Percentiles rank a stretch among this genome's conserved stretches.
Evolutionary conservation across 164 flowering plant genomes (phyloP).

Genomic region (Chimonanthus salicifolius): DNA sequence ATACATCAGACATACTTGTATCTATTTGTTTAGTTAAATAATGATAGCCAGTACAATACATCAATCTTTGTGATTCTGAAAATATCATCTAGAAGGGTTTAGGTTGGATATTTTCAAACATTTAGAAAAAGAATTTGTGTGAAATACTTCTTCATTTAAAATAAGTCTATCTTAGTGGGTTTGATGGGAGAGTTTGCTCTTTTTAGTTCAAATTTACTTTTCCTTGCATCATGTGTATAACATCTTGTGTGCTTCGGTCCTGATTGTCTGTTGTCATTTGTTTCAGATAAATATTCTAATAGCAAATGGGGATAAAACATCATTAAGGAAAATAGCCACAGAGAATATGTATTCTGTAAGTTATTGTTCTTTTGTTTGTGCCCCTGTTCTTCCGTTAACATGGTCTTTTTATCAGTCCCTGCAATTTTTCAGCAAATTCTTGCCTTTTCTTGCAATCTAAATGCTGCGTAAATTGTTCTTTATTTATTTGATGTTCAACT

Average conservation of each 20-base stretch:
- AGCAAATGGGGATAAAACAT: slow-evolving; percentile 69
- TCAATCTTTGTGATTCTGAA: not conserved
- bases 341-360: slow-evolving; percentile 93
- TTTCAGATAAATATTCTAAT: slow-evolving; percentile 69
- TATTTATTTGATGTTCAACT: not conserved
- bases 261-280: not conserved
- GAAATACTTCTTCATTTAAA: not conserved
- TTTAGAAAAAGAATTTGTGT: no score
- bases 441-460: not conserved
- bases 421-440: not conserved
- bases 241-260: not conserved
- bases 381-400: not conserved
- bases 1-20: not conserved
- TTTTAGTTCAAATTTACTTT: no score
- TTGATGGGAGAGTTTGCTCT: no score
- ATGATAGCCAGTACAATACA: not conserved
- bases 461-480: not conserved
- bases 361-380: slow-evolving; percentile 7
- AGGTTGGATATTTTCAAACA: not conserved
- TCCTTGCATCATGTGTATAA: not conserved
- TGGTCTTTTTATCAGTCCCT: not conserved
- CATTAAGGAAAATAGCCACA: slow-evolving; percentile 75
- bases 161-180: no score
- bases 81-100: not conserved
- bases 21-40: no score